Conservation (phyloP, 108 stramenopile genomes). For the Discostella pseudostelligera region DNA sequence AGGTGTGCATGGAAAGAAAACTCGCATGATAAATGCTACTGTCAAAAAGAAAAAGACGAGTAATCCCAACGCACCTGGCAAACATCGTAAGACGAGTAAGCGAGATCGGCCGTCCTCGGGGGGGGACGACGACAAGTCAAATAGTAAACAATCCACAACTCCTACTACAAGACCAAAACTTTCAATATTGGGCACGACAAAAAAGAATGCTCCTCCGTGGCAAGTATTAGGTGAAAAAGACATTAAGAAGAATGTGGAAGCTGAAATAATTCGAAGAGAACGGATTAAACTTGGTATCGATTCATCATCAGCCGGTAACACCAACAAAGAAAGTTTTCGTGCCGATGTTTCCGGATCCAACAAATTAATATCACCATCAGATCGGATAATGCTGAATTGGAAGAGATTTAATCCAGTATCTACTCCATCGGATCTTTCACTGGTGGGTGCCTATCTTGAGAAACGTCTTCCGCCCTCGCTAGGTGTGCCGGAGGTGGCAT, state of each 20-base stretch:
- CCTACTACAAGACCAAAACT: conserved; percentile 30
- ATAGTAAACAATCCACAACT: conserved; percentile 22
- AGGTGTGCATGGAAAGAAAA: conserved; percentile 43
- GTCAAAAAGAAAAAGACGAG: conserved; percentile 38
- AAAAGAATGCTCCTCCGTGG: conserved; percentile 69
- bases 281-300: conserved; percentile 50
- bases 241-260: conserved; percentile 57
- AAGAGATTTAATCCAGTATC: conserved; percentile 61
- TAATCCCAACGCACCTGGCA: conserved; percentile 22
- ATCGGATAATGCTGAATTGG: conserved; percentile 66
- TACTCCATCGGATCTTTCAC: conserved; percentile 44
- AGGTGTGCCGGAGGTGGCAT: conserved; percentile 85
- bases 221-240: conserved; percentile 70
- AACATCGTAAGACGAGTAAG: conserved; percentile 43
- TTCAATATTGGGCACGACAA: conserved; percentile 23
- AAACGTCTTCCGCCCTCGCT: conserved; percentile 60
- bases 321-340: conserved; percentile 5
- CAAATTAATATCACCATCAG: conserved; percentile 49
- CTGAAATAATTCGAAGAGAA: conserved; percentile 64
- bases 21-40: conserved; percentile 23
- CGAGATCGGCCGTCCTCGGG: conserved; percentile 28
- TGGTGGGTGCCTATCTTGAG: conserved; percentile 65
- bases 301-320: conserved; percentile 21
- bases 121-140: conserved; percentile 4
- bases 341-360: conserved; percentile 52